Base-by-base conservation (phyloP, 768 basidiomycete species). In the Phaffia australis region DNA sequence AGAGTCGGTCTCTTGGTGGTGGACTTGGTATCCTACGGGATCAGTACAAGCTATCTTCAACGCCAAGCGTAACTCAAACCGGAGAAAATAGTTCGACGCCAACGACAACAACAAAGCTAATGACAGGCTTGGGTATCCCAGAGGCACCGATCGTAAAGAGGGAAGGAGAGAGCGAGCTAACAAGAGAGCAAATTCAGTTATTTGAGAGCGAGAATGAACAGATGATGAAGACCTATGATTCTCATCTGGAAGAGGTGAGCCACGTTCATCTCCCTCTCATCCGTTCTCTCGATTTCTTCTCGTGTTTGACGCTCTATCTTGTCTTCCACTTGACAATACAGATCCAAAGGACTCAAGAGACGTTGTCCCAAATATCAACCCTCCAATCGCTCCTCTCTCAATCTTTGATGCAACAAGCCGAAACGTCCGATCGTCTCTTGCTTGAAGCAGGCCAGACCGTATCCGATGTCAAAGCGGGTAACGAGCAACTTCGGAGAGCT, bases 361-460 rank as follows among this genome's bases (percentile, higher is more conserved):
- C 63, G 14, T 56, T 64, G 7, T 23, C 51, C 63, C 63, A 64
- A 47, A 97, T 99, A 73, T 88, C 88, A 71, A 82, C 87, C 51
- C 78, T 99, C 65, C 95, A 99, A 79, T 86, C 88, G 79, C 89
- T 97, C 76, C 81, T 99, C 71, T 84, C 95, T 59, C 80, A 83
- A 18, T 91, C 97, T 74, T 81, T 99, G 50, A 86, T 87, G 47
- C 82, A 80, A 72, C 95, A 99, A 80, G 87, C 87, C 2, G 93
- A 93, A 78, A 77, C 92, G 71, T 91, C 92, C 14, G 93, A 98
- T 72, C 85, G 89, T 75, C 78, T 99, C 68, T 95, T 90, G 74
- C 91, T 95, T 71, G 94, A 99, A 73, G 93, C 91, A 11, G 86
- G 95, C 63, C 83, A 87, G 1, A 88, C 88, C 32, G 87, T 89